Conservation (phyloP, 371 early-diverging fungal species). For the Rhizopus microsporus region DNA sequence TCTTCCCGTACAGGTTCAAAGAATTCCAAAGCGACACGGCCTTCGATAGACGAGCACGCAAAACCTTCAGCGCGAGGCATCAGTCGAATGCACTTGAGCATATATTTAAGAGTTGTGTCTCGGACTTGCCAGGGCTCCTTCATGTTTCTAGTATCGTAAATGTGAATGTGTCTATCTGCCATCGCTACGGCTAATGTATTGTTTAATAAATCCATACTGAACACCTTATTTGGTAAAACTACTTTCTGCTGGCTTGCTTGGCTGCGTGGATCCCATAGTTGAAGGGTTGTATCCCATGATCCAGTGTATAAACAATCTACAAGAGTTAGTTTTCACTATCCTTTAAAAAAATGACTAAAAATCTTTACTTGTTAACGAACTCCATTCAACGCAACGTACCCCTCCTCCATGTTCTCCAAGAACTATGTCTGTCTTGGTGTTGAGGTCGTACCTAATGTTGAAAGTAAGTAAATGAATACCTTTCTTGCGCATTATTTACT, state of each 20-base stretch:
- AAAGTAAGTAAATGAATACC: constrained; percentile 1
- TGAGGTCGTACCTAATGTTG: constrained; percentile 52
- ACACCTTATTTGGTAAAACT: constrained; percentile 64
- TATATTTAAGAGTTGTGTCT: constrained; percentile 81
- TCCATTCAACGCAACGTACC: constrained; percentile 66
- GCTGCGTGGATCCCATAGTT: constrained; percentile 78
- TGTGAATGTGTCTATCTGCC: constrained; percentile 72
- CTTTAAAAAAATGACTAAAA: neutral
- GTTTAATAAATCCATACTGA: constrained; percentile 74
- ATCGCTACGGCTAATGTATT: constrained; percentile 82
- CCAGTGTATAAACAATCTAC: constrained; percentile 74
- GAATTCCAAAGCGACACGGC: constrained; percentile 92
- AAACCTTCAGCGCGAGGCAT: constrained; percentile 87
- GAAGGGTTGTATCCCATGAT: constrained; percentile 88
- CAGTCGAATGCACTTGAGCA: constrained; percentile 76
- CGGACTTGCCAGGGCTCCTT: constrained; percentile 70
- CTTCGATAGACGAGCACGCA: constrained; percentile 90
- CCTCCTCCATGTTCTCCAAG: constrained; percentile 62
- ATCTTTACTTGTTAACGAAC: constrained; percentile 49
- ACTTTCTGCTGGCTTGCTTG: constrained; percentile 22
- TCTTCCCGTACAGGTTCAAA: constrained; percentile 74
- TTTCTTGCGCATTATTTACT: constrained; percentile 37
- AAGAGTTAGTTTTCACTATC: neutral
- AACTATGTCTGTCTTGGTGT: constrained; percentile 41
- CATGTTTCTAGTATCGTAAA: constrained; percentile 87